A percentile compares a stretch with the other conserved stretches of the same genome.
Conservation (phyloP, 371 early-diverging fungal genomes). For the Mortierella sp. region DNA sequence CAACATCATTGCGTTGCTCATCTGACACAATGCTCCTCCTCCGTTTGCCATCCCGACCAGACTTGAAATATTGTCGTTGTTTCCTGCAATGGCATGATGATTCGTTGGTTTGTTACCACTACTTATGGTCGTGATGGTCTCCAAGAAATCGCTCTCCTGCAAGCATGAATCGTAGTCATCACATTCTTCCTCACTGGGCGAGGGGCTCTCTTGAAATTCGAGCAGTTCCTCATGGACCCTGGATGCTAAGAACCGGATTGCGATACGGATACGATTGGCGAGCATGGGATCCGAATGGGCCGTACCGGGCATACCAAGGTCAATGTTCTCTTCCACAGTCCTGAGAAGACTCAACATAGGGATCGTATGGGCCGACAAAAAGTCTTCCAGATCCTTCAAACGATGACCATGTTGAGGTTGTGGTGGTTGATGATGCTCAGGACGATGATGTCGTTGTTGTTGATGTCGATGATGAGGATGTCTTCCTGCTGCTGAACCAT, state of each 20-base stretch:
- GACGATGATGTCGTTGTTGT: not conserved
- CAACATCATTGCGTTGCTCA: not conserved
- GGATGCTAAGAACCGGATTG: conserved; percentile 23
- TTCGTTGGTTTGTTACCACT: too few relatives aligned
- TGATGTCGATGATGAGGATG: not conserved
- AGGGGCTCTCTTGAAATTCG: conserved; percentile 9
- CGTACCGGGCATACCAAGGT: conserved; percentile 3
- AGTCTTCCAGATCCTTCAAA: conserved; percentile 10
- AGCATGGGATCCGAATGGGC: not conserved
- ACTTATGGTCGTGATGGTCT: not conserved
- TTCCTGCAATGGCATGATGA: too few relatives aligned
- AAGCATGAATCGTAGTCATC: conserved; percentile 13
- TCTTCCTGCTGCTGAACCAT: too few relatives aligned
- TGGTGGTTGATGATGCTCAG: not conserved
- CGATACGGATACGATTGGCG: conserved; percentile 4
- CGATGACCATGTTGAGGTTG: conserved; percentile 1
- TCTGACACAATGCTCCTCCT: conserved; percentile 8
- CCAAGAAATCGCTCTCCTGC: conserved; percentile 10
- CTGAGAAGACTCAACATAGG: conserved; percentile 33
- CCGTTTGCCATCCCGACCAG: not conserved
- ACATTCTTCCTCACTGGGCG: conserved; percentile 35
- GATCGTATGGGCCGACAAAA: conserved; percentile 5
- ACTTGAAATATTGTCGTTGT: not conserved
- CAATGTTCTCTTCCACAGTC: conserved; percentile 14
- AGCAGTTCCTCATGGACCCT: conserved; percentile 6